Conservation (phyloP, 805 yeast species). For the Zygotorulaspora sp. region DNA sequence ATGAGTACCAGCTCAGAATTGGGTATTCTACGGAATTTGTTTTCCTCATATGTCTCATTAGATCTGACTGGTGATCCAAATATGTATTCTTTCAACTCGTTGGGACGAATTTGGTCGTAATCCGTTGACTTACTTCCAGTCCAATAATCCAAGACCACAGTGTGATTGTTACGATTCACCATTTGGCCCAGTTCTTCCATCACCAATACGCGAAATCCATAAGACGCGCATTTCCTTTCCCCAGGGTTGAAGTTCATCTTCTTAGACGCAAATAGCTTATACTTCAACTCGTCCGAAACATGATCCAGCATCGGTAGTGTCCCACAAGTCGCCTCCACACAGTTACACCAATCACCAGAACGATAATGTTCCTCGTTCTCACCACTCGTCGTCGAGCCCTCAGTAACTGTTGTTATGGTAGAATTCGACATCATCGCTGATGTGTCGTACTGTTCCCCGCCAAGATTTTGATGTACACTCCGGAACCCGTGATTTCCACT, state of each 20-base stretch:
- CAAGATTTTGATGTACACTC: neutral
- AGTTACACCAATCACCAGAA: neutral
- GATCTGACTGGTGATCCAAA: constrained; percentile 40
- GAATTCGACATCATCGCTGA: constrained; percentile 7
- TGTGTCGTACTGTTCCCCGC: constrained; percentile 1
- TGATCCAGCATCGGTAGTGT: constrained; percentile 22
- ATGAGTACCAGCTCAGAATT: constrained; percentile 33
- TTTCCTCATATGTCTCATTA: constrained; percentile 27
- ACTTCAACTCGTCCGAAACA: constrained; percentile 29
- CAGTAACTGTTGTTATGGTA: constrained; percentile 3
- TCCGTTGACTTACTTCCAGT: constrained; percentile 20
- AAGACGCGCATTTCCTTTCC: constrained; percentile 5
- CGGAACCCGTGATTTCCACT: constrained; percentile 1
- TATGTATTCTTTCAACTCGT: constrained; percentile 37
- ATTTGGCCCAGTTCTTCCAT: constrained; percentile 39
- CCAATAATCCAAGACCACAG: constrained; percentile 33
- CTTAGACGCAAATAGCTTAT: constrained; percentile 28
- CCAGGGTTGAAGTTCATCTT: constrained; percentile 13
- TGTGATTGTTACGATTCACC: constrained; percentile 36
- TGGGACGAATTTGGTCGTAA: constrained; percentile 29
- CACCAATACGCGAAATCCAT: constrained; percentile 34
- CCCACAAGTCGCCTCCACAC: constrained; percentile 2
- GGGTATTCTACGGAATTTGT: constrained; percentile 29
- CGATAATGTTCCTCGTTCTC: neutral
- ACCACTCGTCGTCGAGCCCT: neutral